A percentile compares a stretch with the other conserved stretches of the same genome.
These are phyloP conservation scores for Cyberlindnera lachancei DNA, from an alignment of 805 yeast species.

Conservation along the genomic window DNA sequence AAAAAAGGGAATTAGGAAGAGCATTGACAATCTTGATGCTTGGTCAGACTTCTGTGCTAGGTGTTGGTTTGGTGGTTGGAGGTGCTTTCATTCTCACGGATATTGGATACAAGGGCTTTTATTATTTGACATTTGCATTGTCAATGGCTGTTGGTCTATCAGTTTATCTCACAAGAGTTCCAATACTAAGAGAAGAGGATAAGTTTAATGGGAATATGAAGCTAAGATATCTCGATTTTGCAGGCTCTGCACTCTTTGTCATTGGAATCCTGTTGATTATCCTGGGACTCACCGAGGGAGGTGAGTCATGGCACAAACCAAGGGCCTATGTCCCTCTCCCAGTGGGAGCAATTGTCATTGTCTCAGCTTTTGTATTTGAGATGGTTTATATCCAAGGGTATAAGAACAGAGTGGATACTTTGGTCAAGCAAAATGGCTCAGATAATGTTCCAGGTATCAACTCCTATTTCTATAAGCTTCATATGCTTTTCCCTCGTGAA, in stretches of 20 bases:
- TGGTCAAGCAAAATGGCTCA: constrained; percentile 3
- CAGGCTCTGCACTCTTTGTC: constrained; percentile 27
- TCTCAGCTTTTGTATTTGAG: constrained; percentile 26
- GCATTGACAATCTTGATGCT: constrained; percentile 22
- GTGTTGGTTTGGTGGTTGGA: constrained; percentile 35
- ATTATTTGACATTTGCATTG: constrained; percentile 31
- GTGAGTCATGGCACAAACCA: constrained; percentile 34
- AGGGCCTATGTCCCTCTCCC: constrained; percentile 34
- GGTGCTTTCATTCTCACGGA: constrained; percentile 34
- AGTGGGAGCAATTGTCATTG: constrained; percentile 28
- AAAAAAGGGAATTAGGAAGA: constrained; percentile 20
- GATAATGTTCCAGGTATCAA: background rate
- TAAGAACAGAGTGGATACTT: constrained; percentile 8
- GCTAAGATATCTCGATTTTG: constrained; percentile 28
- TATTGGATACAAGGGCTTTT: constrained; percentile 33
- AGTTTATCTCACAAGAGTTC: constrained; percentile 25
- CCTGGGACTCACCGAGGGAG: constrained; percentile 39
- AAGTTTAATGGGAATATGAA: constrained; percentile 10
- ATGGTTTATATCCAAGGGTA: constrained; percentile 13
- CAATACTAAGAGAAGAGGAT: constrained; percentile 20
- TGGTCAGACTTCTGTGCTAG: constrained; percentile 26
- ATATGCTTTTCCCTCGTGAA: constrained; percentile 23
- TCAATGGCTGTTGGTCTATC: constrained; percentile 15
- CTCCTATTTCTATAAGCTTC: constrained; percentile 4
- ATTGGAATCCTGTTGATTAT: constrained; percentile 31